These are phyloP conservation scores for Boeremia lycopersici DNA, from an alignment of 2,329 filamentous ascomycete species.

Conservation along the genomic window DNA sequence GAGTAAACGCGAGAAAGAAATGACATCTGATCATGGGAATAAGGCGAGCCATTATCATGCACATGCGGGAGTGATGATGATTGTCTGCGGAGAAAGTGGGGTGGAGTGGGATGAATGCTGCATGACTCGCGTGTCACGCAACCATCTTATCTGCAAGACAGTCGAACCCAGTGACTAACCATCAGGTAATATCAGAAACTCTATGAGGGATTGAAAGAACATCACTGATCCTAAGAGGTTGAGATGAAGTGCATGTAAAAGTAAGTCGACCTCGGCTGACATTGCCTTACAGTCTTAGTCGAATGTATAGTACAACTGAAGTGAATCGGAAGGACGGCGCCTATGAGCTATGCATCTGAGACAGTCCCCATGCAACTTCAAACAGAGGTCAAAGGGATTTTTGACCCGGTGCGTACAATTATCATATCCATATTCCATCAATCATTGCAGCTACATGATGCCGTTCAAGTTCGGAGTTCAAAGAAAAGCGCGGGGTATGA, in stretches of 20 bases:
- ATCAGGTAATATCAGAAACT: too few species aligned
- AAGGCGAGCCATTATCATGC: constrained; percentile 14
- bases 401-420: constrained; percentile 9
- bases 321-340: constrained; percentile 1
- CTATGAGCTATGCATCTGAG: constrained; percentile 6
- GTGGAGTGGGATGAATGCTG: constrained; percentile 41
- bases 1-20: background rate
- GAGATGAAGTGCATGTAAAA: background rate
- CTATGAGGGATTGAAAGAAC: background rate
- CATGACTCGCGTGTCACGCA: constrained; percentile 34
- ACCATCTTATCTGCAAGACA: constrained; percentile 2
- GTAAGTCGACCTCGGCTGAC: background rate
- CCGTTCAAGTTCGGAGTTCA: constrained; percentile 3
- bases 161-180: too few species aligned
- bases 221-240: background rate
- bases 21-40: background rate
- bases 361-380: background rate
- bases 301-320: constrained; percentile 15
- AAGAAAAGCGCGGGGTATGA: constrained; percentile 17
- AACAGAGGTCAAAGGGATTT: background rate
- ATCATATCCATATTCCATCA: constrained; percentile 17
- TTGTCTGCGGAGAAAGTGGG: constrained; percentile 37
- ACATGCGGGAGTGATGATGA: constrained; percentile 13
- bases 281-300: background rate
- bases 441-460: constrained; percentile 18